phyloP scores from a whole-genome alignment of 2,329 filamentous ascomycete genomes.

The Aspergillus cejpii region DNA sequence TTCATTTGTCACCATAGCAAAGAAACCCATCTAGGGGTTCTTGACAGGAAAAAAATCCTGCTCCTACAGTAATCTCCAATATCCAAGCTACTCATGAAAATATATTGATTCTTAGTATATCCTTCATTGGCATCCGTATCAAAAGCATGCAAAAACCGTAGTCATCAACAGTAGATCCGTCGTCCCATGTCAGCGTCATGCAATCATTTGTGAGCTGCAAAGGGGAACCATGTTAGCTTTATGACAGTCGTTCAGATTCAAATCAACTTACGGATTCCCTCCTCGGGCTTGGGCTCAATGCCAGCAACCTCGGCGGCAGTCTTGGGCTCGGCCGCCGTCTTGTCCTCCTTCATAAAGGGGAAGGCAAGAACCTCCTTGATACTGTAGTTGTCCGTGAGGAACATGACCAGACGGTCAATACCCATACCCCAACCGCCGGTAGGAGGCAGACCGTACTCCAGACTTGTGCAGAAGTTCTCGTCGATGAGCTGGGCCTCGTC shows the following conservation, averaged over 20 bases:
- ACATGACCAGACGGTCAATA: constrained; percentile 90
- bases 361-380: constrained; percentile 96
- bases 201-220: constrained; percentile 31
- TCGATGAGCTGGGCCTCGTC: constrained; percentile 95
- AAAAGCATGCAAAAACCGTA: constrained; percentile 16
- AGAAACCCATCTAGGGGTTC: no score
- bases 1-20: no score
- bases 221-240: constrained; percentile 17
- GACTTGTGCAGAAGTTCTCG: constrained; percentile 84
- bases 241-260: constrained; percentile 4
- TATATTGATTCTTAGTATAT: constrained; percentile 19
- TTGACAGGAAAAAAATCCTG: no score
- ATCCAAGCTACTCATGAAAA: constrained; percentile 5
- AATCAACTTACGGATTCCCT: constrained; percentile 50
- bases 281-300: constrained; percentile 53
- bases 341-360: constrained; percentile 95
- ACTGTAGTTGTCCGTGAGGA: constrained; percentile 88
- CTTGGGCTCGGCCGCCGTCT: constrained; percentile 42
- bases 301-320: constrained; percentile 58
- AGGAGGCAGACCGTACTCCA: constrained; percentile 86
- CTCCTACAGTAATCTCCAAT: no score
- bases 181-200: constrained; percentile 6
- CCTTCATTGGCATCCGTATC: constrained; percentile 19
- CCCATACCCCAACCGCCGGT: constrained; percentile 97
- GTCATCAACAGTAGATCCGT: constrained; percentile 13